Evolutionary conservation across 73 alveolate genomes (phyloP).

Genomic region (Paramecium primaurelia): DNA sequence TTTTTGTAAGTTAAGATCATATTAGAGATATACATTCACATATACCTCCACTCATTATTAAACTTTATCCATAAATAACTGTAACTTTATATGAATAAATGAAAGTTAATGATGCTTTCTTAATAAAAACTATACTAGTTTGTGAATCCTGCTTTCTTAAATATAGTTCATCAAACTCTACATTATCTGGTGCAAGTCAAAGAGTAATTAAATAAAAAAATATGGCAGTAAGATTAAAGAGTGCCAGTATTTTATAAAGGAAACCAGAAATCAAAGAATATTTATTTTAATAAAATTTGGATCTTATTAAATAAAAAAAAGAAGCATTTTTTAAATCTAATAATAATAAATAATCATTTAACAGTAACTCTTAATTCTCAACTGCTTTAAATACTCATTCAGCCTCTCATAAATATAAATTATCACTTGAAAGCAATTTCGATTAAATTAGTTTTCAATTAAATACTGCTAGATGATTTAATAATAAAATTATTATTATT

Average conservation of each 20-base stretch:
- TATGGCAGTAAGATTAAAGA: neutral
- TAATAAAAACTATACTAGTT: slow-evolving; percentile 32
- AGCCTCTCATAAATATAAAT: neutral
- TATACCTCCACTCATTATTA: slow-evolving; percentile 46
- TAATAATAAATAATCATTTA: neutral
- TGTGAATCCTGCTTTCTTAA: slow-evolving; percentile 27
- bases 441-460: neutral
- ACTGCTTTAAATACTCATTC: neutral
- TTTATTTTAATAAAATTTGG: neutral
- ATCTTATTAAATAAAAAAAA: neutral
- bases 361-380: neutral
- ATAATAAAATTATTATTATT: neutral
- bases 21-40: slow-evolving; percentile 50
- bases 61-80: slow-evolving; percentile 53
- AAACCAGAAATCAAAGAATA: slow-evolving; percentile 23
- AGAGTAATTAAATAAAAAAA: neutral
- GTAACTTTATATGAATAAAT: slow-evolving; percentile 29
- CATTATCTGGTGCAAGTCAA: neutral
- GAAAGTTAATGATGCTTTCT: slow-evolving; percentile 36
- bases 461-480: neutral
- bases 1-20: neutral
- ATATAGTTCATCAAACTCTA: neutral
- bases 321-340: neutral
- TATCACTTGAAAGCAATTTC: neutral
- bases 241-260: neutral